Percentiles rank a stretch among this genome's conserved stretches.
These are phyloP conservation scores for Didymella segeticola DNA, from an alignment of 2,329 filamentous ascomycete species.

Conservation along the genomic window DNA sequence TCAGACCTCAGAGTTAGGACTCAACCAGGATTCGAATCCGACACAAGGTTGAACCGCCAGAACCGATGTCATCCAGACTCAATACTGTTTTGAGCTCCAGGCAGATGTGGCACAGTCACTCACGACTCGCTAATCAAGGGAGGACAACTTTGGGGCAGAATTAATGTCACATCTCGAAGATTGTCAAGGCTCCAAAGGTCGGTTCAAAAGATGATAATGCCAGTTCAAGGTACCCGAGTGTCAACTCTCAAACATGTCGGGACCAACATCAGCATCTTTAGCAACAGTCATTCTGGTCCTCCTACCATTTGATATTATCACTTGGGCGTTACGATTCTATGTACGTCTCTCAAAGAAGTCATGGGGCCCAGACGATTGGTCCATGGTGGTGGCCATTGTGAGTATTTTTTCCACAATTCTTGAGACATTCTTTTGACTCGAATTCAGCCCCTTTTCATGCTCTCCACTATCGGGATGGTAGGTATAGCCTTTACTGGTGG, in stretches of 20 bases:
- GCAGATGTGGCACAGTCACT: background rate
- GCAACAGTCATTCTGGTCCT: conserved; percentile 17
- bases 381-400: conserved; percentile 29
- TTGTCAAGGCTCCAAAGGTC: background rate
- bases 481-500: conserved; percentile 23
- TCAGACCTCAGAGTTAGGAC: background rate
- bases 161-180: background rate
- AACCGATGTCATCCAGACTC: background rate
- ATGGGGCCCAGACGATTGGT: conserved; percentile 43
- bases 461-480: conserved; percentile 20
- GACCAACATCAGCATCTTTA: conserved; percentile 13
- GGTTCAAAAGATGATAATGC: background rate
- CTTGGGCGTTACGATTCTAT: conserved; percentile 22
- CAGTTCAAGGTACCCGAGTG: background rate
- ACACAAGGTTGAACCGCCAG: background rate
- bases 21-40: background rate
- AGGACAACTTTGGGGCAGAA: background rate
- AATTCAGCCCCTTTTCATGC: conserved; percentile 19
- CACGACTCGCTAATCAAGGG: background rate
- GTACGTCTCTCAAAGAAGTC: conserved; percentile 23
- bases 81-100: background rate
- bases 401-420: conserved; percentile 4
- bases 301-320: conserved; percentile 19
- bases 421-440: background rate
- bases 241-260: background rate